phyloP scores from a whole-genome alignment of 169 alveolate species.

The Amoebophrya sp. region DNA sequence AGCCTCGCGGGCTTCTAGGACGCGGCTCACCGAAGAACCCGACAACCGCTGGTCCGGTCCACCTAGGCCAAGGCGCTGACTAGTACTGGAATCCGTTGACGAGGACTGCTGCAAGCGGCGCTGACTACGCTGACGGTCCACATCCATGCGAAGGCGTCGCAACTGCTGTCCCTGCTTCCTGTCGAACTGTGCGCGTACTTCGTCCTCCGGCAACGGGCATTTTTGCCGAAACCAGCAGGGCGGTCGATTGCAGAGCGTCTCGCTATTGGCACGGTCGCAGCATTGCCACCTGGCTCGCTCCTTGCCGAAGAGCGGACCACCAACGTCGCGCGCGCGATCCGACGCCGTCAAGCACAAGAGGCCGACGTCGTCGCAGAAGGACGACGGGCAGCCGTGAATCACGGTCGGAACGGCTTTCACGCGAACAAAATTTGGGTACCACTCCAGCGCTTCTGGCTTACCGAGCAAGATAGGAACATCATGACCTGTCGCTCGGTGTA shows the following conservation, averaged over 20 bases:
- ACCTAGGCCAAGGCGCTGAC: no score
- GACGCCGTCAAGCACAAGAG: background rate
- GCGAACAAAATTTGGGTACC: background rate
- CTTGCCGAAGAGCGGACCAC: background rate
- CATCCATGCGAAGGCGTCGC: background rate
- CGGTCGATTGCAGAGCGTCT: slow-evolving; percentile 18
- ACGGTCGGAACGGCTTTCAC: background rate
- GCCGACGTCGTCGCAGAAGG: slow-evolving; percentile 18
- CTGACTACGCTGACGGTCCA: background rate
- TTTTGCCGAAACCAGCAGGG: background rate
- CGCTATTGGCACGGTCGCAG: background rate
- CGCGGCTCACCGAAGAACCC: no score
- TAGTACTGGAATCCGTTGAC: no score
- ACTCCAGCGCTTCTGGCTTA: background rate
- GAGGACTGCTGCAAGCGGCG: background rate
- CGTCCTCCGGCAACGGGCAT: background rate
- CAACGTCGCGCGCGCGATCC: background rate
- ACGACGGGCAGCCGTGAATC: background rate
- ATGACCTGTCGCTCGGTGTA: no score
- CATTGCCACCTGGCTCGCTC: slow-evolving; percentile 19
- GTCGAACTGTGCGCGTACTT: background rate
- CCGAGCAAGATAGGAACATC: background rate
- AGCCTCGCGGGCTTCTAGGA: background rate
- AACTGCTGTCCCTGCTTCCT: background rate
- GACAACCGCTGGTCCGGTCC: no score